Evolutionary conservation across 805 yeast species (phyloP).

Genomic region (Sungouiella thailandica): DNA sequence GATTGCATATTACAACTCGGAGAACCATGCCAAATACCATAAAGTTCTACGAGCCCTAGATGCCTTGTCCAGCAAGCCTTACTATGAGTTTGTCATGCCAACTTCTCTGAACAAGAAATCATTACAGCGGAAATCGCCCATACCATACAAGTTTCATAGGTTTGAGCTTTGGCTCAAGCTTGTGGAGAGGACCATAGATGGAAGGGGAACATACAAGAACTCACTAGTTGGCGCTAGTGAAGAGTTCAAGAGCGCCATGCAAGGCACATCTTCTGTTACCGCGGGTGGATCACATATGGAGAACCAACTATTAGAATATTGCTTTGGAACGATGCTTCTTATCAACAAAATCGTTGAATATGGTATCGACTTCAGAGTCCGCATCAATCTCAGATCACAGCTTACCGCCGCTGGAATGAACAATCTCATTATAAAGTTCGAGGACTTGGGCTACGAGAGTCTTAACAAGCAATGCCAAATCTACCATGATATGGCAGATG

Average conservation of each 20-base stretch:
- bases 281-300: slow-evolving; percentile 45
- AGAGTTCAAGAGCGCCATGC: slow-evolving; percentile 47
- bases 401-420: slow-evolving; percentile 22
- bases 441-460: slow-evolving; percentile 47
- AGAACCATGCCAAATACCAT: slow-evolving; percentile 43
- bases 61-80: slow-evolving; percentile 33
- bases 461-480: slow-evolving; percentile 62
- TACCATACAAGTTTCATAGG: slow-evolving; percentile 37
- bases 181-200: slow-evolving; percentile 66
- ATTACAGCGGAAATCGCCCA: slow-evolving; percentile 33
- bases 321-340: slow-evolving; percentile 64
- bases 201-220: slow-evolving; percentile 80
- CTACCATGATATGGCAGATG: slow-evolving; percentile 51
- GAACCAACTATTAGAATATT: slow-evolving; percentile 63
- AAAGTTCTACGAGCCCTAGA: slow-evolving; percentile 53
- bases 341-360: slow-evolving; percentile 57
- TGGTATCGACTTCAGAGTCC: slow-evolving; percentile 39
- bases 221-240: slow-evolving; percentile 90
- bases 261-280: slow-evolving; percentile 28
- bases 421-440: slow-evolving; percentile 14
- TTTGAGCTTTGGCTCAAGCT: slow-evolving; percentile 69
- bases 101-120: slow-evolving; percentile 19
- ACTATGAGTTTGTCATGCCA: slow-evolving; percentile 31
- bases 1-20: slow-evolving; percentile 34
- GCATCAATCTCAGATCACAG: slow-evolving; percentile 56